A percentile compares a stretch with the other conserved stretches of the same genome.
Conservation (phyloP, 441 rosid species). For the Arabidopsis hybrid region DNA sequence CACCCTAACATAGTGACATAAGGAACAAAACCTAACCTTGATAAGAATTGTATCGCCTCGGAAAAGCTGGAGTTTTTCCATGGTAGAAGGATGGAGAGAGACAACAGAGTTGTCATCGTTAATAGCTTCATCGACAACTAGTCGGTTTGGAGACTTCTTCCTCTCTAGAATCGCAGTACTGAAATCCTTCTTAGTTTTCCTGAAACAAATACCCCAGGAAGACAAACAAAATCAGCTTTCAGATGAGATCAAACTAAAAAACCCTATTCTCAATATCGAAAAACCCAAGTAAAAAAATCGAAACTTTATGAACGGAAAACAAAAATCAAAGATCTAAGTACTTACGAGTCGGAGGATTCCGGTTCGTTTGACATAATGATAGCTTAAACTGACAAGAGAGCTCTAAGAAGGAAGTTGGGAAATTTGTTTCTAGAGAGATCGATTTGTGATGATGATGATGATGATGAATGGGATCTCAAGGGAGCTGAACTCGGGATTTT, state of each 20-base stretch:
- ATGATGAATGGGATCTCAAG: slow-evolving; percentile 5
- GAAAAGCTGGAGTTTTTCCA: slow-evolving; percentile 96
- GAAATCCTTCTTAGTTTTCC: slow-evolving; percentile 81
- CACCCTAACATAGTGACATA: too few species aligned
- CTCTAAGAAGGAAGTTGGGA: slow-evolving; percentile 2
- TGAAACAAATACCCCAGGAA: slow-evolving; percentile 30
- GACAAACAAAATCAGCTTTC: slow-evolving; percentile 2
- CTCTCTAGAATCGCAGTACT: slow-evolving; percentile 92
- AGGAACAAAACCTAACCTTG: slow-evolving; percentile 56
- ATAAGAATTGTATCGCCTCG: slow-evolving; percentile 87
- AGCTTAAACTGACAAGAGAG: slow-evolving; percentile 11
- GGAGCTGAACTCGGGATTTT: slow-evolving; percentile 32
- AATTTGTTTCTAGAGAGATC: slow-evolving; percentile 29
- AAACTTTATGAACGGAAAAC: slow-evolving; percentile 31
- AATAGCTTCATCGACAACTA: slow-evolving; percentile 85
- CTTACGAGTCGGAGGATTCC: slow-evolving; percentile 90
- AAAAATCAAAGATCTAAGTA: slow-evolving; percentile 46
- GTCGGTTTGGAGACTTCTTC: slow-evolving; percentile 86
- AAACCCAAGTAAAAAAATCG: slow-evolving; percentile 12
- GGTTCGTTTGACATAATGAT: slow-evolving; percentile 70
- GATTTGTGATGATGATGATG: slow-evolving; percentile 5
- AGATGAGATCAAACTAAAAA: slow-evolving; percentile 18
- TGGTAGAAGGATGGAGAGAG: slow-evolving; percentile 76
- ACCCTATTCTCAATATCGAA: not conserved
- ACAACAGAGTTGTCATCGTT: slow-evolving; percentile 92